A percentile compares a stretch with the other conserved stretches of the same genome.
phyloP scores from a whole-genome alignment of 768 basidiomycete genomes.

The Hysterangium stoloniferum region DNA sequence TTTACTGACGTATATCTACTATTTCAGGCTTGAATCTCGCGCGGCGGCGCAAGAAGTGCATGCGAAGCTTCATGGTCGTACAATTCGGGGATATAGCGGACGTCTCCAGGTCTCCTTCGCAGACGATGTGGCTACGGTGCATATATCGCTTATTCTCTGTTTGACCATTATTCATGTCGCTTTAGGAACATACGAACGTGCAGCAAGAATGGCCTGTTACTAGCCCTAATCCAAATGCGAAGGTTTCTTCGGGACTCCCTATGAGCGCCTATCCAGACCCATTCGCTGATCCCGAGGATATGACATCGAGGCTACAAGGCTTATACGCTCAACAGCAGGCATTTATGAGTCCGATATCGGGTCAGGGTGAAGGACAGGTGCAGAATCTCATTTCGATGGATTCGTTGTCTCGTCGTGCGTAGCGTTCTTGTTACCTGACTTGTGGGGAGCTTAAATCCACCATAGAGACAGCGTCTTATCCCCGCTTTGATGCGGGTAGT shows the following conservation, averaged over 20 bases:
- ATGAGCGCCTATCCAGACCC: neutral
- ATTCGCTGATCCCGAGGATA: neutral
- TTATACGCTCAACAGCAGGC: neutral
- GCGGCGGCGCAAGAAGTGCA: constrained; percentile 68
- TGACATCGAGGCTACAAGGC: too few species aligned
- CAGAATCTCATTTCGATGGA: neutral
- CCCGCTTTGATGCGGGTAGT: too few species aligned
- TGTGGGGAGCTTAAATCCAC: too few species aligned
- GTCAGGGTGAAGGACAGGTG: neutral
- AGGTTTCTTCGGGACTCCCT: neutral
- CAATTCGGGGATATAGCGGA: constrained; percentile 76
- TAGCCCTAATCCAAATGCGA: neutral
- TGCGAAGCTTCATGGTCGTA: constrained; percentile 68
- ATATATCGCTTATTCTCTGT: neutral
- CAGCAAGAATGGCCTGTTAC: neutral
- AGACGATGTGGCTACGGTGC: neutral
- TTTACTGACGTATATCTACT: too few species aligned
- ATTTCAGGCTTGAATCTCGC: constrained; percentile 62
- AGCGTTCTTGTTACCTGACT: too few species aligned
- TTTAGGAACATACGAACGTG: neutral
- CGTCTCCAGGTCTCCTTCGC: constrained; percentile 4
- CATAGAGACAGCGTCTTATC: too few species aligned
- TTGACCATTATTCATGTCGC: neutral
- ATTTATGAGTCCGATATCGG: neutral
- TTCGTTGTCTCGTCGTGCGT: too few species aligned